phyloP scores from a whole-genome alignment of 2,329 filamentous ascomycete genomes.

The Stagonosporopsis tanaceti region DNA sequence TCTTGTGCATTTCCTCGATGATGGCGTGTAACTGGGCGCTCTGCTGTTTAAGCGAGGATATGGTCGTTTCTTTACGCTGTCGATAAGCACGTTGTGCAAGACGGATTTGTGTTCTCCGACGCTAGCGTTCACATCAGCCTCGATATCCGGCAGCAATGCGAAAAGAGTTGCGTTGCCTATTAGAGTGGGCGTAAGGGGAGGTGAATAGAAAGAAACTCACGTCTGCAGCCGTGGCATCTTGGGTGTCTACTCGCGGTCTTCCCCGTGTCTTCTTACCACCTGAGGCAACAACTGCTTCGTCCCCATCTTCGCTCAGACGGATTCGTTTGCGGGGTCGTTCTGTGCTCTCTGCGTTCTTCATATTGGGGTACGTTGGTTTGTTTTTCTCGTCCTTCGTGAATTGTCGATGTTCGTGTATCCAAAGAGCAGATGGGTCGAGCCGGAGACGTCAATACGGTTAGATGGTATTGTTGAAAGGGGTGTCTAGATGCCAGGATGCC shows the following conservation, averaged over 20 bases:
- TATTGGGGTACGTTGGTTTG: slow-evolving; percentile 7
- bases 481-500: not conserved
- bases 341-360: slow-evolving; percentile 31
- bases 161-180: not conserved
- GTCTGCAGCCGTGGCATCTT: slow-evolving; percentile 79
- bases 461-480: not conserved
- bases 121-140: slow-evolving; percentile 54
- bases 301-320: slow-evolving; percentile 37
- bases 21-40: slow-evolving; percentile 73
- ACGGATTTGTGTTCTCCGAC: slow-evolving; percentile 85
- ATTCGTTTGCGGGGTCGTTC: slow-evolving; percentile 39
- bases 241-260: slow-evolving; percentile 76
- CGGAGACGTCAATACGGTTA: not conserved
- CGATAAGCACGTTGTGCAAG: slow-evolving; percentile 87
- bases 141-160: not conserved
- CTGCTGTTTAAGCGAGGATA: slow-evolving; percentile 73
- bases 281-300: slow-evolving; percentile 33
- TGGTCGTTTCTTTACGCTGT: slow-evolving; percentile 82
- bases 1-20: slow-evolving; percentile 76
- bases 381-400: too few species aligned
- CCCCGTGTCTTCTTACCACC: slow-evolving; percentile 68
- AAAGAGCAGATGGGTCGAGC: not conserved
- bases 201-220: slow-evolving; percentile 61
- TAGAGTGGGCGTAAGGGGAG: not conserved
- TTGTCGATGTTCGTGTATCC: not conserved